Percentiles rank a stretch among this genome's conserved stretches.
phyloP scores from a whole-genome alignment of 2,329 filamentous ascomycete species.

The Neopestalotiopsis clavispora region DNA sequence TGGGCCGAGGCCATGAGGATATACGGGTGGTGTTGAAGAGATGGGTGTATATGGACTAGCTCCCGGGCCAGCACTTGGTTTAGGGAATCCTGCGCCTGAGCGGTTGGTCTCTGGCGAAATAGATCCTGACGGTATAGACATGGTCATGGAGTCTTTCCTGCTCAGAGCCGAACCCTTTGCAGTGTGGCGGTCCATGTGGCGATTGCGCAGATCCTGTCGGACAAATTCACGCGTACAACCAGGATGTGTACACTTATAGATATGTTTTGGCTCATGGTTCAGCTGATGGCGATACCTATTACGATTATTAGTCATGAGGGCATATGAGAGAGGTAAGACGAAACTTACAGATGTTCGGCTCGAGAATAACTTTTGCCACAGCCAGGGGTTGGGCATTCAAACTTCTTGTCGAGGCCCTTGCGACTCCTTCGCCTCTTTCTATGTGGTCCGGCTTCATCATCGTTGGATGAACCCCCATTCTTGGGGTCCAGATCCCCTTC shows the following conservation, averaged over 20 bases:
- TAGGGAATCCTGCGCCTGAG: constrained; percentile 46
- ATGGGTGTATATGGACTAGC: constrained; percentile 54
- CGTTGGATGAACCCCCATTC: constrained; percentile 56
- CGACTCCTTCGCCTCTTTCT: constrained; percentile 73
- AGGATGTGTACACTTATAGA: constrained; percentile 90
- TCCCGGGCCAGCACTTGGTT: constrained; percentile 49
- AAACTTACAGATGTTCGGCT: constrained; percentile 86
- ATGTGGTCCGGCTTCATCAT: constrained; percentile 50
- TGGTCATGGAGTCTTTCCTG: constrained; percentile 71
- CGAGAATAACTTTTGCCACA: constrained; percentile 97
- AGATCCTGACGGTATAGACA: constrained; percentile 46
- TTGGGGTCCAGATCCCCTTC: constrained; percentile 42
- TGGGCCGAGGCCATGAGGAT: constrained; percentile 39
- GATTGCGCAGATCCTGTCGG: constrained; percentile 87
- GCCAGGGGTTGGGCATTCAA: constrained; percentile 81
- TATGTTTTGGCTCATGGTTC: constrained; percentile 95
- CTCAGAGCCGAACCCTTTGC: constrained; percentile 79
- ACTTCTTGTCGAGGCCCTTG: constrained; percentile 80
- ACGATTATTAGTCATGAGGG: constrained; percentile 30
- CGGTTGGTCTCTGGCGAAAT: constrained; percentile 54
- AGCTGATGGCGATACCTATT: constrained; percentile 83
- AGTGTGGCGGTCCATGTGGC: constrained; percentile 80
- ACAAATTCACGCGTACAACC: constrained; percentile 92
- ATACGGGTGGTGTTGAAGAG: constrained; percentile 47
- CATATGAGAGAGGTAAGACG: constrained; percentile 1